phyloP scores from a whole-genome alignment of 192 early-diverging fungal species.

The Umbelopsis vinacea region DNA sequence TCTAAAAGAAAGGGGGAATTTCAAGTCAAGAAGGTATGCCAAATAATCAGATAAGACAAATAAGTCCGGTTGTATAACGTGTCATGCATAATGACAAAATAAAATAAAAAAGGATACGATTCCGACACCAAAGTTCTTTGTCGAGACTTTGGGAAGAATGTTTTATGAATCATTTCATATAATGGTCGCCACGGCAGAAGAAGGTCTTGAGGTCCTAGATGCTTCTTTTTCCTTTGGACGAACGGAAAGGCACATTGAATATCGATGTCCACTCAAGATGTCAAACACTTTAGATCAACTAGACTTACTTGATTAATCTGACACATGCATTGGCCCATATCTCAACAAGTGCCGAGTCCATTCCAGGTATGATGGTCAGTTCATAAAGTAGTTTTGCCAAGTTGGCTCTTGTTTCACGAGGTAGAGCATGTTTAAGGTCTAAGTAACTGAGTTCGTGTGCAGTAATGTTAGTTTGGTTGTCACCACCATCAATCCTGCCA shows the following conservation, averaged over 20 bases:
- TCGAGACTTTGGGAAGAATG: slow-evolving; percentile 69
- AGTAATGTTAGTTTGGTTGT: too few species aligned
- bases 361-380: slow-evolving; percentile 63
- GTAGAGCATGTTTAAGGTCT: slow-evolving; percentile 64
- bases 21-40: not conserved
- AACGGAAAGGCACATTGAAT: not conserved
- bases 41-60: not conserved
- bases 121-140: slow-evolving; percentile 63
- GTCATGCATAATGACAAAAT: not conserved
- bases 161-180: slow-evolving; percentile 62
- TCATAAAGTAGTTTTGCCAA: slow-evolving; percentile 69
- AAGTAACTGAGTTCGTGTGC: slow-evolving; percentile 52
- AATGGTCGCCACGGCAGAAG: slow-evolving; percentile 78
- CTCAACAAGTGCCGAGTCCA: slow-evolving; percentile 70
- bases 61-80: not conserved
- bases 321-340: slow-evolving; percentile 61
- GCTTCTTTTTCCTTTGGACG: slow-evolving; percentile 60
- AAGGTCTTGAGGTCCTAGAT: slow-evolving; percentile 65
- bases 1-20: slow-evolving; percentile 30
- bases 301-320: slow-evolving; percentile 69
- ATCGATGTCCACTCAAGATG: not conserved
- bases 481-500: too few species aligned
- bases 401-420: slow-evolving; percentile 55
- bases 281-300: not conserved
- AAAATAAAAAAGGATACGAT: slow-evolving; percentile 42